phyloP scores from a whole-genome alignment of 2,329 filamentous ascomycete species.

The Pseudomassariella vexata region DNA sequence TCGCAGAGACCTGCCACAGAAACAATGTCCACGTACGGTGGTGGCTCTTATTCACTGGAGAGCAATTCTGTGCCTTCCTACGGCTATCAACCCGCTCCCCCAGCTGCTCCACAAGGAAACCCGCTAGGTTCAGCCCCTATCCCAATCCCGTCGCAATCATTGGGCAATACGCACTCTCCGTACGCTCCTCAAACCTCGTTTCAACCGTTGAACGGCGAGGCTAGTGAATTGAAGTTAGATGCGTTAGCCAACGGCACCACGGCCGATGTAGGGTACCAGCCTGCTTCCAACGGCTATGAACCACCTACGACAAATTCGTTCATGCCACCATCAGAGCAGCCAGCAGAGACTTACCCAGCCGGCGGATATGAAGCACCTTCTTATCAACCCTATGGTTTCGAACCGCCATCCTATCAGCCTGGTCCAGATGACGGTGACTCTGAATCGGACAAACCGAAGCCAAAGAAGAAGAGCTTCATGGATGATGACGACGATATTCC shows the following conservation, averaged over 20 bases:
- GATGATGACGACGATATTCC: slow-evolving; percentile 72
- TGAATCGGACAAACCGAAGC: slow-evolving; percentile 44
- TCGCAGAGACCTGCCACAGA: slow-evolving; percentile 34
- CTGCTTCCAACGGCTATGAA: slow-evolving; percentile 46
- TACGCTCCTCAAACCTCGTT: no score
- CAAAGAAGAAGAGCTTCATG: slow-evolving; percentile 74
- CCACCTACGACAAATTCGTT: slow-evolving; percentile 33
- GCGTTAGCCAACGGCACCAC: slow-evolving; percentile 9
- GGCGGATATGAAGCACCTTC: slow-evolving; percentile 56
- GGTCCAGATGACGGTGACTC: slow-evolving; percentile 40
- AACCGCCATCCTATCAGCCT: slow-evolving; percentile 53
- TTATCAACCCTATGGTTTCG: slow-evolving; percentile 54
- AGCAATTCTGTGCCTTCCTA: slow-evolving; percentile 20
- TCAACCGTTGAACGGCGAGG: no score
- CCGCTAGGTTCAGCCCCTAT: slow-evolving; percentile 17
- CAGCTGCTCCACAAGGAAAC: slow-evolving; percentile 11
- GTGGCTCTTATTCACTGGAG: slow-evolving; percentile 29
- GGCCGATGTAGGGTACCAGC: slow-evolving; percentile 31
- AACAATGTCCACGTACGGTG: slow-evolving; percentile 25
- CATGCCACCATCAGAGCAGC: slow-evolving; percentile 17
- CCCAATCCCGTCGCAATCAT: slow-evolving; percentile 9
- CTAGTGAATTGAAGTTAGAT: no score
- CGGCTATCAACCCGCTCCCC: slow-evolving; percentile 22
- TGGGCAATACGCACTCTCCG: slow-evolving; percentile 18
- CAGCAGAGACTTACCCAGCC: slow-evolving; percentile 24